Evolutionary conservation across 208 protist genomes (phyloP), one percentile per base, ranked within the genome.

Genomic region (Acanthamoeba triangularis): DNA sequence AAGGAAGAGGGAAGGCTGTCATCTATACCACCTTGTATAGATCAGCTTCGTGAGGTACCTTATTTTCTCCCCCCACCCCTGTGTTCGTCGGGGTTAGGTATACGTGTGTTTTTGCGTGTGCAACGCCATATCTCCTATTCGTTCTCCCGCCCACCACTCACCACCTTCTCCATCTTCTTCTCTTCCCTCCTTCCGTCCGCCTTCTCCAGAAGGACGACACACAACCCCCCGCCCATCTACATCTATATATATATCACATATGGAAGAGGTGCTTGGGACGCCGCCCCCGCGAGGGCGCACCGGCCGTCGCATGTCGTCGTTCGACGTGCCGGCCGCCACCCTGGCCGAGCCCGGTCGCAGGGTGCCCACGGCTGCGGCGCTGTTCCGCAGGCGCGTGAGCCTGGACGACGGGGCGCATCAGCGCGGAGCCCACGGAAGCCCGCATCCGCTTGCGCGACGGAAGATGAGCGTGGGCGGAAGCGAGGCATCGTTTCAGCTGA

Each of bases 311-410:
- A 78, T 78, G 69, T 78, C 69, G 25, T 35, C 69, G 35, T 78
- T 78, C 33, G 69, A 78, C 35, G 37, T 78, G 69, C 69, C 69
- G 33, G 69, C 30, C 28, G 69, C 69, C 69, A 44, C 37, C 33
- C 69, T 49, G 14, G 69, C 69, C 37, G 35, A 78, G 37, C 69
- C n/a, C 28, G 69, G 30, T 47, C 69, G 69, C 30, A 35, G 33
- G 35, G 69, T 78, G 35, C 69, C 69, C 35, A 49, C 69, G 13
- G 35, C 69, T 3, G 37, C 69, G 18, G 14, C 69, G 1, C 69
- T 78, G 69, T 85, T 85, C 47, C 37, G 76, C 25, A 49, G 76
- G 47, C 76, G 76, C 28, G 76, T 85, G 76, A 85, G 76, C 76
- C 16, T 85, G 76, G 76, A 85, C 25, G 76, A 85, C 44, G 47